Conservation (phyloP, 495 filamentous ascomycete species). For the Lasiosphaeriaceae sp. region DNA sequence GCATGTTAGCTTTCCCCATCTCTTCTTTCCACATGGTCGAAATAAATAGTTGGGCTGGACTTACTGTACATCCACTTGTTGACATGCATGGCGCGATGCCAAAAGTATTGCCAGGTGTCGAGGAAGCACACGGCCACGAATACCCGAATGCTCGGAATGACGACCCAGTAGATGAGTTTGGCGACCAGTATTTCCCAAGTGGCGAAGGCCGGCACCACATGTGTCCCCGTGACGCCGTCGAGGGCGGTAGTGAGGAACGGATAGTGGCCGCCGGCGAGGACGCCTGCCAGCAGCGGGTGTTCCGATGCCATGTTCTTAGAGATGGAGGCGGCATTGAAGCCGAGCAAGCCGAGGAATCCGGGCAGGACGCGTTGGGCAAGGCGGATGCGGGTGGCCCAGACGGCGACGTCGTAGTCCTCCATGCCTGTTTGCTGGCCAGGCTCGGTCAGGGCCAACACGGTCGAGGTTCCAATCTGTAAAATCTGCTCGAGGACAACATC, state of each 20-base stretch:
- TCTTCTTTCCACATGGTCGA: not conserved
- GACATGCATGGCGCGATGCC: constrained; percentile 90
- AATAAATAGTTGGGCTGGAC: no score
- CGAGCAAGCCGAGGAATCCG: constrained; percentile 47
- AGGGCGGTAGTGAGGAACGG: constrained; percentile 50
- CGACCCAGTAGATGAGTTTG: constrained; percentile 70
- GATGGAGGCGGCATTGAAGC: constrained; percentile 53
- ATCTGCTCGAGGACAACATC: constrained; percentile 87
- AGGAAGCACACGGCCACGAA: constrained; percentile 65
- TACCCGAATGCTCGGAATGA: constrained; percentile 74
- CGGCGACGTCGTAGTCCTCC: constrained; percentile 77
- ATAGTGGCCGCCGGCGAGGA: constrained; percentile 69
- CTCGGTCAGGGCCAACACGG: constrained; percentile 61
- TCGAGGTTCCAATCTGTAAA: constrained; percentile 70
- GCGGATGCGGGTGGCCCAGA: constrained; percentile 74
- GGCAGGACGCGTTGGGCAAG: constrained; percentile 67
- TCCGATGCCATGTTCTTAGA: constrained; percentile 53
- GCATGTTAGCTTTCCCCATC: constrained; percentile 16
- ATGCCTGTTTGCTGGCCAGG: constrained; percentile 60
- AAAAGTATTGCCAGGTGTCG: constrained; percentile 97
- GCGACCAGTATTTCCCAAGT: constrained; percentile 74
- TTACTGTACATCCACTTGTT: constrained; percentile 95
- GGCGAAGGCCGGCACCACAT: constrained; percentile 54
- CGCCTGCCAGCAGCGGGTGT: constrained; percentile 62
- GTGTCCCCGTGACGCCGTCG: constrained; percentile 34